Evolutionary conservation across 768 basidiomycete species (phyloP).

Genomic region (Leccinellum luteum): DNA sequence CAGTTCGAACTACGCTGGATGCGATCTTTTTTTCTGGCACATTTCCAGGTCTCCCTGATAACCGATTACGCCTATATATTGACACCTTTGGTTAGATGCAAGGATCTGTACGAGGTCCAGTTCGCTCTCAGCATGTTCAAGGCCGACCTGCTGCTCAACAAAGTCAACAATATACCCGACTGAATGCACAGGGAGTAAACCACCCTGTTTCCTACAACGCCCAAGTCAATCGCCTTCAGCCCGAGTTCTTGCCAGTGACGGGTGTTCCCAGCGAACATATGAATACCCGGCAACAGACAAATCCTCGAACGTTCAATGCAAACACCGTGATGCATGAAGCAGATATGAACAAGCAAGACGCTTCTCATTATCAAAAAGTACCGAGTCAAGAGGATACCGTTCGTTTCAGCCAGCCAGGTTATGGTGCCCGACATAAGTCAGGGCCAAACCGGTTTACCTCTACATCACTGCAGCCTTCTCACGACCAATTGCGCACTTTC

Average conservation of each 20-base stretch:
- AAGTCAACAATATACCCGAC: slow-evolving; percentile 44
- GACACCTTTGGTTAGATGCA: slow-evolving; percentile 38
- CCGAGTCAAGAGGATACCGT: slow-evolving; percentile 40
- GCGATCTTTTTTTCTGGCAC: background rate
- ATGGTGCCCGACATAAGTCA: slow-evolving; percentile 30
- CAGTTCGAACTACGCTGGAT: slow-evolving; percentile 2
- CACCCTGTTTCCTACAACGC: slow-evolving; percentile 37
- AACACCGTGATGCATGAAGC: slow-evolving; percentile 37
- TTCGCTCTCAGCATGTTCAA: slow-evolving; percentile 37
- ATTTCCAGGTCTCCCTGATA: slow-evolving; percentile 6
- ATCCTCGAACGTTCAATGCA: slow-evolving; percentile 23
- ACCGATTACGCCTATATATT: slow-evolving; percentile 14
- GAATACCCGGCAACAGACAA: slow-evolving; percentile 35
- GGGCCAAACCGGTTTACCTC: slow-evolving; percentile 46
- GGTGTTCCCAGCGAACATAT: slow-evolving; percentile 39
- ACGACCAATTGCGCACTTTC: slow-evolving; percentile 47
- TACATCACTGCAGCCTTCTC: slow-evolving; percentile 36
- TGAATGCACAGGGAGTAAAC: slow-evolving; percentile 35
- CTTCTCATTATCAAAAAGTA: slow-evolving; percentile 41
- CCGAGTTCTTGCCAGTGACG: slow-evolving; percentile 26
- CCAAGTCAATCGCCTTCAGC: slow-evolving; percentile 22
- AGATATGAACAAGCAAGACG: slow-evolving; percentile 24
- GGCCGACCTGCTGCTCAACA: slow-evolving; percentile 36
- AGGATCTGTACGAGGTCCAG: slow-evolving; percentile 42
- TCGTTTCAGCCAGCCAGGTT: slow-evolving; percentile 31